These are phyloP conservation scores for Xylariaceae sp. DNA, from an alignment of 2,329 filamentous ascomycete genomes.

Conservation along the genomic window DNA sequence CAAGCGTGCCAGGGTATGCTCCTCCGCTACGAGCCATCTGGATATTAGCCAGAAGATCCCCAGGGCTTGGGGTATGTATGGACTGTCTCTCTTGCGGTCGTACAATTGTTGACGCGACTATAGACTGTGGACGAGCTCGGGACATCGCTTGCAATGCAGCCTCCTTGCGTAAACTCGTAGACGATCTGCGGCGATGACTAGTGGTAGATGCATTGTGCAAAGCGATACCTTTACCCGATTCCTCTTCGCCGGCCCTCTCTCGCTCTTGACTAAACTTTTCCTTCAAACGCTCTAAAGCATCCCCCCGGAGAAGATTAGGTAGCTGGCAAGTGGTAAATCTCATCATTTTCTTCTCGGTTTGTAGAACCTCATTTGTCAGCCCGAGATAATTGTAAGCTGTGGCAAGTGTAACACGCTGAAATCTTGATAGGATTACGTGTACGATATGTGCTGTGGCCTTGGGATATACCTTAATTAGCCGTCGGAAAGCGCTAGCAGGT, in stretches of 20 bases:
- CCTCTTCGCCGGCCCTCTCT: conserved; percentile 80
- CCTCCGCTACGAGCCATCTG: conserved; percentile 69
- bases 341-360: conserved; percentile 92
- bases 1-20: conserved; percentile 46
- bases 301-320: conserved; percentile 86
- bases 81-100: conserved; percentile 50
- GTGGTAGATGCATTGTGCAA: conserved; percentile 78
- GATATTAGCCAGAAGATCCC: conserved; percentile 81
- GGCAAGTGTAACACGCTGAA: conserved; percentile 91
- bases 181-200: conserved; percentile 72
- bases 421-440: conserved; percentile 91
- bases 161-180: conserved; percentile 78
- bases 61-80: conserved; percentile 65
- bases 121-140: conserved; percentile 52
- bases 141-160: conserved; percentile 72
- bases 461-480: conserved; percentile 91
- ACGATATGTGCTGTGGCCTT: conserved; percentile 97
- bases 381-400: conserved; percentile 96
- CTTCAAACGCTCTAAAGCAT: conserved; percentile 82
- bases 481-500: conserved; percentile 91
- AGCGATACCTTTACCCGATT: conserved; percentile 90
- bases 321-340: conserved; percentile 90
- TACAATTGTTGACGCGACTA: conserved; percentile 48
- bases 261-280: conserved; percentile 89
- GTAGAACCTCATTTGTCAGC: conserved; percentile 86